Evolutionary conservation across 163 green algal genomes (phyloP).

Genomic region (Volvox carteri): DNA sequence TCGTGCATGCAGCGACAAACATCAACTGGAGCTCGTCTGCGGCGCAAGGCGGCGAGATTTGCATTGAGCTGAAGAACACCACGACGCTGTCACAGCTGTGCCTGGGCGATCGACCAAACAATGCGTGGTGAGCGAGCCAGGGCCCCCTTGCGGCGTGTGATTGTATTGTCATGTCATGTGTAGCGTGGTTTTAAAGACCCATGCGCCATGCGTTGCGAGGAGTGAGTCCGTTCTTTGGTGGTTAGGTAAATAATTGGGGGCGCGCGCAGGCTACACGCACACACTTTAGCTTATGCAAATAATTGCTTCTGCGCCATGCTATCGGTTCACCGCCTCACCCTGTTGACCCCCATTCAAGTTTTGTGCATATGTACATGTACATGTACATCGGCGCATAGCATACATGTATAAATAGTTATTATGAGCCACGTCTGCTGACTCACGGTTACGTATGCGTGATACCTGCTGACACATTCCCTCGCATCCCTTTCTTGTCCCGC

Average conservation of each 20-base stretch:
- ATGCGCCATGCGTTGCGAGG: not conserved
- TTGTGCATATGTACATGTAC: not conserved
- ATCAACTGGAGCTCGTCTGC: not conserved
- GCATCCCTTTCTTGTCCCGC: no score
- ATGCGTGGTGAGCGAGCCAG: not conserved
- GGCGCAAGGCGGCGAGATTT: not conserved
- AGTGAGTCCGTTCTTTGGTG: not conserved
- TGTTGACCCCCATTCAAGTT: not conserved
- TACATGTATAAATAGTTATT: no score
- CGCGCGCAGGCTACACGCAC: not conserved
- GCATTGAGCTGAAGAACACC: not conserved
- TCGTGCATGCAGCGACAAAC: not conserved
- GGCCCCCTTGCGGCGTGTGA: no score
- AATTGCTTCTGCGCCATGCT: no score
- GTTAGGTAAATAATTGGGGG: not conserved
- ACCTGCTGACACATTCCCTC: no score
- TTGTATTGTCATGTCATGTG: no score
- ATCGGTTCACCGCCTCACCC: not conserved
- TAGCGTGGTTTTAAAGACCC: no score
- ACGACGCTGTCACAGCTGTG: not conserved
- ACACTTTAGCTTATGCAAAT: not conserved
- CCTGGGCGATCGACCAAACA: not conserved
- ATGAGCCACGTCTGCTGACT: no score
- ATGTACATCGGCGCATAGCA: no score
- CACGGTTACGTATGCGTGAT: no score